phyloP scores from a whole-genome alignment of 805 yeast species.

The Yamadazyma takamatsuzukensis region DNA sequence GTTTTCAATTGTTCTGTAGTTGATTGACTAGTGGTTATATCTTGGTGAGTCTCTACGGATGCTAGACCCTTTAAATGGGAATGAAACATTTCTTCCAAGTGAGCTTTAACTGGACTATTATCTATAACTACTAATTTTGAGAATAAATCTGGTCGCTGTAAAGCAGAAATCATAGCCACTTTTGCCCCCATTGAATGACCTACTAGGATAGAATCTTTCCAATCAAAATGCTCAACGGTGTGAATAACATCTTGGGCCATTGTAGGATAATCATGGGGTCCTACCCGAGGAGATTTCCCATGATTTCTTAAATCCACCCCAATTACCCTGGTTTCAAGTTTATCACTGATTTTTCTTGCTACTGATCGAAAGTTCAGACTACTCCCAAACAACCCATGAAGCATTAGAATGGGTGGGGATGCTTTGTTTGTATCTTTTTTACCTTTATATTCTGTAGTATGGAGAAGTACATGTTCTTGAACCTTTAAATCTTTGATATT shows the following conservation, averaged over 20 bases:
- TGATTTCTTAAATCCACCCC: conserved; percentile 56
- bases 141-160: conserved; percentile 38
- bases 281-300: conserved; percentile 44
- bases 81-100: conserved; percentile 32
- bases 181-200: conserved; percentile 68
- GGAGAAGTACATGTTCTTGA: conserved; percentile 6
- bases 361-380: conserved; percentile 39
- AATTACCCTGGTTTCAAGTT: conserved; percentile 30
- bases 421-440: conserved; percentile 1
- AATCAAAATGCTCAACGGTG: conserved; percentile 23
- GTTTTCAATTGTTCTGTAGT: conserved; percentile 1
- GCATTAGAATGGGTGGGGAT: conserved; percentile 36
- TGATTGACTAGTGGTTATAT: background rate
- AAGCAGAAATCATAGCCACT: conserved; percentile 44
- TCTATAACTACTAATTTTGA: conserved; percentile 45
- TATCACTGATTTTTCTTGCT: conserved; percentile 30
- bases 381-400: conserved; percentile 58
- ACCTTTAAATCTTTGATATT: conserved; percentile 4
- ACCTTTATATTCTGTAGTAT: conserved; percentile 10
- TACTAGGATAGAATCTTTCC: conserved; percentile 21
- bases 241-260: conserved; percentile 41
- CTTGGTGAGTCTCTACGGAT: conserved; percentile 21
- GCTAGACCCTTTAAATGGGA: conserved; percentile 38
- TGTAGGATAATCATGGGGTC: conserved; percentile 42
- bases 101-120: conserved; percentile 37